Evolutionary conservation across 305 asterid genomes (phyloP).

Genomic region (Rubia tinctorum): DNA sequence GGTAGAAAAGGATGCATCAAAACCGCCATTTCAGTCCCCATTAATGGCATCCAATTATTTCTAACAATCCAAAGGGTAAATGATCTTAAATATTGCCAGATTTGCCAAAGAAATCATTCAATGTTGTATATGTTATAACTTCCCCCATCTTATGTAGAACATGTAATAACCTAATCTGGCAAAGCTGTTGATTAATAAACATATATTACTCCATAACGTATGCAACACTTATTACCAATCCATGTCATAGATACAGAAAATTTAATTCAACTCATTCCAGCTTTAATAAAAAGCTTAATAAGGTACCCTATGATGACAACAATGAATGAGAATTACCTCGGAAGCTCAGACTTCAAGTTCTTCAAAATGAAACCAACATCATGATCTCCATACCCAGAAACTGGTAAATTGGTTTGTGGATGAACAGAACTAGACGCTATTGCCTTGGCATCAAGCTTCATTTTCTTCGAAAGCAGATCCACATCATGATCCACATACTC

Average conservation of each 20-base stretch:
- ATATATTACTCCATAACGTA: not conserved
- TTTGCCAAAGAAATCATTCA: not conserved
- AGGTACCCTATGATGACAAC: not conserved
- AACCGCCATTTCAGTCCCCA: not conserved
- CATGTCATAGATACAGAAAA: not conserved
- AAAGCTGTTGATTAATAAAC: not conserved
- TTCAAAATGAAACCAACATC: not conserved
- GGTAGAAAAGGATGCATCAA: not conserved
- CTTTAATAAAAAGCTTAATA: not conserved
- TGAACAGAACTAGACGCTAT: no score
- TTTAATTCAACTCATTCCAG: not conserved
- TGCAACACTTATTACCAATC: not conserved
- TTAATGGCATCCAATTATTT: not conserved
- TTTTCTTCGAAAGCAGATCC: not conserved
- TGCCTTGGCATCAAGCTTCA: not conserved
- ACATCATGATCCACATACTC: not conserved
- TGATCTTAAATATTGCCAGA: not conserved
- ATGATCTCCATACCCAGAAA: constrained; percentile 1
- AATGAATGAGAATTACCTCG: not conserved
- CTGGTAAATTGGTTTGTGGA: not conserved
- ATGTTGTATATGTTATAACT: not conserved
- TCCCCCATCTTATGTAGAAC: not conserved
- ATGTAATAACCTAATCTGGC: not conserved
- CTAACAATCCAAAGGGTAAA: not conserved
- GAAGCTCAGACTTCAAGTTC: not conserved